Base-by-base conservation (phyloP, 371 early-diverging fungal species). In the Vairimorpha necatrix region DNA sequence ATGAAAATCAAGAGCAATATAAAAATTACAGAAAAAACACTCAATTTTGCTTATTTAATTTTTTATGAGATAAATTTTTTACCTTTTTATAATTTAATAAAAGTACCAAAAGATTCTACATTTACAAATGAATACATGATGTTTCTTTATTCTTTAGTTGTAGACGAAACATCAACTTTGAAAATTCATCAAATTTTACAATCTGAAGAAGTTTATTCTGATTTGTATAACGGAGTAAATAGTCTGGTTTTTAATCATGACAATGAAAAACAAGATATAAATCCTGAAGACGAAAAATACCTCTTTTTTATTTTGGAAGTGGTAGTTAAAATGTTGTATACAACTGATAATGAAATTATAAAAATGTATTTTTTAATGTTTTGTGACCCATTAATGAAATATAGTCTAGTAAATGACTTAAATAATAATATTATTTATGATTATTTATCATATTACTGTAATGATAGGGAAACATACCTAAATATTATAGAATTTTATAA, bases 61-160 rank as follows among this genome's bases (percentile, higher is more conserved):
- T 81, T 78, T 56, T 72, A 69, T 65, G 60, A 69, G 22, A 32
- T 81, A 6, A 81, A 81, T 66, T 56, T 73, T 18, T 20, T 42
- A 34, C 24, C 34, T 26, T 42, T 78, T 32, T 0, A 66, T 3
- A 61, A 63, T 13, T 34, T 78, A 26, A 22, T 75, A 28, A 61
- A 33, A 7, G 54, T 26, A 22, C 56, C 61, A 14, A 20, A 53
- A 6, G 46, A 70, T 16, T 67, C 47, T 42, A 65, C 56, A 32
- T 68, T 54, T 67, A 14, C 28, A 9, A 60, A 77, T 28, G 69
- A 74, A 22, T 81, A 75, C 70, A 38, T 81, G 28, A 70, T 78
- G 22, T 75, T 75, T 76, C 34, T 76, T 33, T 63, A 50, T 48
- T 81, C 82, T 18, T 67, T 81, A 0, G 72, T 81, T 38, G 46